These are phyloP conservation scores for Solidago caesia DNA, from an alignment of 129 eudicot species.

Conservation along the genomic window DNA sequence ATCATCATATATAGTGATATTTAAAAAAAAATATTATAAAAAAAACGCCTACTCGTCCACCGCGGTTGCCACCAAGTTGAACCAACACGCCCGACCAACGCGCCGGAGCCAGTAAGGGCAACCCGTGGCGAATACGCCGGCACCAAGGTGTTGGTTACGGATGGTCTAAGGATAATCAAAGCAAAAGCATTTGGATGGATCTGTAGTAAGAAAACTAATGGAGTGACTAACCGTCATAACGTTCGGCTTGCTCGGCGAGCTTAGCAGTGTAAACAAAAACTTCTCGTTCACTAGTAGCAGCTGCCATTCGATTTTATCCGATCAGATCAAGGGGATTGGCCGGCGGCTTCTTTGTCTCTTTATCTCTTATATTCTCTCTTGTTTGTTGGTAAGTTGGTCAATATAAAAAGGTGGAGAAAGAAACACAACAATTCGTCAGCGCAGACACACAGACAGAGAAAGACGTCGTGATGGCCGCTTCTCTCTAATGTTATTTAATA, in stretches of 20 bases:
- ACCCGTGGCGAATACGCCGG: too few relatives aligned
- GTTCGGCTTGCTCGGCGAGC: conserved; percentile 43
- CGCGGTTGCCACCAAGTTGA: too few relatives aligned
- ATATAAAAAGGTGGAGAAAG: neutral
- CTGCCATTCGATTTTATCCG: conserved; percentile 27
- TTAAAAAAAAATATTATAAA: too few relatives aligned
- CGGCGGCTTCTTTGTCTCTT: neutral
- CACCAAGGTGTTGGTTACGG: too few relatives aligned
- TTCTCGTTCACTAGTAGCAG: conserved; percentile 33
- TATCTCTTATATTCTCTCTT: too few relatives aligned
- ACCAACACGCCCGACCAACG: too few relatives aligned
- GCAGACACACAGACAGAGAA: conserved; percentile 5
- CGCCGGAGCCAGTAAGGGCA: too few relatives aligned
- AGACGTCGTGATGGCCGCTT: conserved; percentile 25
- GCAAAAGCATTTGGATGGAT: neutral
- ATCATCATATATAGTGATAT: too few relatives aligned
- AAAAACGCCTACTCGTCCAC: too few relatives aligned
- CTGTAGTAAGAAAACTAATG: neutral
- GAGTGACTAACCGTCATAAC: conserved; percentile 27
- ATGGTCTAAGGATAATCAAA: conserved; percentile 6
- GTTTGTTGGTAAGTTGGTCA: too few relatives aligned
- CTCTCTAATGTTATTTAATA: too few relatives aligned
- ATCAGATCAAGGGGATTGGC: neutral
- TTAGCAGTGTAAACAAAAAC: conserved; percentile 39
- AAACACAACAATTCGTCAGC: conserved; percentile 18